These are phyloP conservation scores for Trypanosoma rangeli DNA, from an alignment of 208 protist species.

Conservation along the genomic window DNA sequence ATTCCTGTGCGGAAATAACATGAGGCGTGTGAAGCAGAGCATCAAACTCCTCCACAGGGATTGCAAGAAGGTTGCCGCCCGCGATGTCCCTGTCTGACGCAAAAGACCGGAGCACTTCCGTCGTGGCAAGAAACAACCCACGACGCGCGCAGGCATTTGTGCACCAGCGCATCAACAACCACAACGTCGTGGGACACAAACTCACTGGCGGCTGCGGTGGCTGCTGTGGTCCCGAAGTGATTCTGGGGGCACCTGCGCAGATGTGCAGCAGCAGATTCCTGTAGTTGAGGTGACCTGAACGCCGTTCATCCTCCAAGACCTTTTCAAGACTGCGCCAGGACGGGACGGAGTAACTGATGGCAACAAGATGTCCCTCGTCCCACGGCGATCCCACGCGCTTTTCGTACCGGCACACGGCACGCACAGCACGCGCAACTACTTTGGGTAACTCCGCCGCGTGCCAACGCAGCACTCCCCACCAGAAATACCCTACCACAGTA, in stretches of 20 bases:
- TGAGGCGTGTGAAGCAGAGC: constrained; percentile 2
- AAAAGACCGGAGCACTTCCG: constrained; percentile 23
- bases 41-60: constrained; percentile 32
- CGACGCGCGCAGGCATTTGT: constrained; percentile 30
- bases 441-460: constrained; percentile 27
- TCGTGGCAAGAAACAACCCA: constrained; percentile 34
- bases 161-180: constrained; percentile 52
- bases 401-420: not conserved
- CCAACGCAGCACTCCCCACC: constrained; percentile 27
- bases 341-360: constrained; percentile 13
- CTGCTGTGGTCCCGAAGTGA: not conserved
- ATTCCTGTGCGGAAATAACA: constrained; percentile 2
- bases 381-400: constrained; percentile 6
- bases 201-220: not conserved
- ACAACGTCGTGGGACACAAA: constrained; percentile 6
- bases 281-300: constrained; percentile 13
- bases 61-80: constrained; percentile 9
- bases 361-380: constrained; percentile 26
- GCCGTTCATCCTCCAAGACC: constrained; percentile 6
- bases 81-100: not conserved
- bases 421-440: constrained; percentile 26
- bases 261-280: constrained; percentile 10
- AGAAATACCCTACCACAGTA: constrained; percentile 15
- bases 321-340: constrained; percentile 20
- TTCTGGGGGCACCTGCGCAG: not conserved